These are phyloP conservation scores for Saccharomycopsis microspora DNA, from an alignment of 805 yeast genomes.

Conservation along the genomic window DNA sequence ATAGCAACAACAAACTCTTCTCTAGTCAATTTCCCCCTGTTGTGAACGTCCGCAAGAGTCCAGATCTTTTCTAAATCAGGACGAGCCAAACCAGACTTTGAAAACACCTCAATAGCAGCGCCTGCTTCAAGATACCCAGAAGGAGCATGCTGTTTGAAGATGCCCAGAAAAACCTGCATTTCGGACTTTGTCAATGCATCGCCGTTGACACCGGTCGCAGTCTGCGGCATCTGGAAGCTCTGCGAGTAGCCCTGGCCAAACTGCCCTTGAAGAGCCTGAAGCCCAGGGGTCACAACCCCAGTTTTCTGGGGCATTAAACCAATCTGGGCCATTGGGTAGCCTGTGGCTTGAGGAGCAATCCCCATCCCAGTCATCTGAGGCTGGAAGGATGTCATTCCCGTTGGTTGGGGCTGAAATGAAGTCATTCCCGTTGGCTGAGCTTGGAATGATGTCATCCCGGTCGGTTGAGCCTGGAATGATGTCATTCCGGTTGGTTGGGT, in stretches of 20 bases:
- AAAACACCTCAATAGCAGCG: constrained; percentile 75
- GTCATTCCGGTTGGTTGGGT: constrained; percentile 27
- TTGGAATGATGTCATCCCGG: constrained; percentile 21
- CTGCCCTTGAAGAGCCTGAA: constrained; percentile 16
- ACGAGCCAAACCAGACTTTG: constrained; percentile 83
- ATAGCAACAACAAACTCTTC: constrained; percentile 95
- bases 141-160: constrained; percentile 41
- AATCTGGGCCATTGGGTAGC: constrained; percentile 20
- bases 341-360: constrained; percentile 20
- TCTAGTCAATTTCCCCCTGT: constrained; percentile 71
- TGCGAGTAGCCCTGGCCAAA: constrained; percentile 20
- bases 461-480: constrained; percentile 23
- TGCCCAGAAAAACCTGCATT: constrained; percentile 54
- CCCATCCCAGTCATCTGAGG: constrained; percentile 42
- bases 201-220: constrained; percentile 34
- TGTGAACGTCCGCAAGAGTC: constrained; percentile 76
- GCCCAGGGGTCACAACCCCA: constrained; percentile 43
- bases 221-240: constrained; percentile 23
- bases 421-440: constrained; percentile 26
- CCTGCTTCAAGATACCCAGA: constrained; percentile 69
- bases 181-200: constrained; percentile 63
- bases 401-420: constrained; percentile 26
- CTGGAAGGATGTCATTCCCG: constrained; percentile 26
- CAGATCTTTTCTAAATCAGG: constrained; percentile 83
- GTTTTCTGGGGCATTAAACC: constrained; percentile 53